Base-by-base conservation (phyloP, 768 basidiomycete species). In the Leccinum disarticulatum region DNA sequence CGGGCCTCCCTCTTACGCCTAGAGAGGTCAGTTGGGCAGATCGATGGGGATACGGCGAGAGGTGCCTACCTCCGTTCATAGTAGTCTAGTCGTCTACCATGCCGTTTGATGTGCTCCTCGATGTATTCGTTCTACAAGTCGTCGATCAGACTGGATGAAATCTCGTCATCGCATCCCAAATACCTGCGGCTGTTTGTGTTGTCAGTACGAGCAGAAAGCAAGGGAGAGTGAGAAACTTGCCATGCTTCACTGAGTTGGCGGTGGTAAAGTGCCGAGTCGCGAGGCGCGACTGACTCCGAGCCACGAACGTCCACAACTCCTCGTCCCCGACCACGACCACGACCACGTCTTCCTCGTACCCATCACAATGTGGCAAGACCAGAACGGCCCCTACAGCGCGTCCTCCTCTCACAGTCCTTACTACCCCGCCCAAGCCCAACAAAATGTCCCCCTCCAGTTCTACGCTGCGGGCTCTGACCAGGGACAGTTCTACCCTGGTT, bases 51-150 rank as follows among this genome's bases (percentile, higher is more conserved):
- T 13, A 19, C 14, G 41, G 53, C 17, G 31, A 36, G 35, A 50
- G 56, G 36, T 43, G 78, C 91, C 66, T 73, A 96, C 93, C 90
- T 96, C 70, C 87, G 85, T 80, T 99, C 97, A 76, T 90, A 95
- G 76, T 96, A 86, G 80, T 99, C 95, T 80, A 98, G 79, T 71
- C 95, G 86, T 66, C 95, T 85, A 72, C 96, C 96, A 84, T 98
- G 92, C 55, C 94, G 88, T 78, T 93, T 95, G 75, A 98, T 95
- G 71, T 93, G 91, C 80, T 99, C 96, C 76, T 98, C 96, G 76
- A 99, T 98, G 75, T 98, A 98, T 74, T 98, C 95, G 82, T 98
- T 98, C 93, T 99, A 64, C 58, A 60, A 59, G 14, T 27, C 14
- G 25, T 25, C 4, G 14, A 52, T 68, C 56, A 72, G 67, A 49